Percentiles rank a stretch among this genome's conserved stretches.
Conservation (phyloP, 192 early-diverging fungal species). For the Umbelopsis sp. region DNA sequence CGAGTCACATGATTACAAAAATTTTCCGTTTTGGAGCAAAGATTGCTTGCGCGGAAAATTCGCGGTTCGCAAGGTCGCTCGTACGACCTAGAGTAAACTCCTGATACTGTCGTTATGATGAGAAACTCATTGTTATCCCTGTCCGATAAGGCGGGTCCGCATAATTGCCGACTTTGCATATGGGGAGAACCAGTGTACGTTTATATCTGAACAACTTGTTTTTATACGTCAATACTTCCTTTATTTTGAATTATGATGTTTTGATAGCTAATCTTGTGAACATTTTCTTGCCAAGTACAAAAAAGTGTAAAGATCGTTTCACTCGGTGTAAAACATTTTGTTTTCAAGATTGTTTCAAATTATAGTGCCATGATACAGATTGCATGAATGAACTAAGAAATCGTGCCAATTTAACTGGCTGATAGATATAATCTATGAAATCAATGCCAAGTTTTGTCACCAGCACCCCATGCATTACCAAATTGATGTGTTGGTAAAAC, state of each 20-base stretch:
- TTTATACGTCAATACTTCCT: no score
- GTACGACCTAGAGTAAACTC: neutral
- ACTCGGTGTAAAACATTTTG: neutral
- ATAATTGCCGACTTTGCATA: neutral
- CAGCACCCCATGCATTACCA: neutral
- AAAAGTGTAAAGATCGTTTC: no score
- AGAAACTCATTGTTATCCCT: conserved; percentile 20
- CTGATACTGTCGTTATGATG: conserved; percentile 5
- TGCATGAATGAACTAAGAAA: neutral
- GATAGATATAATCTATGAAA: neutral
- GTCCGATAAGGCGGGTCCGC: conserved; percentile 12
- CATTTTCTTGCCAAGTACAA: no score
- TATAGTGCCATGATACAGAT: neutral
- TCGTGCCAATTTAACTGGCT: neutral
- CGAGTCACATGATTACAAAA: neutral
- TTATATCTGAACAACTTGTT: conserved; percentile 14
- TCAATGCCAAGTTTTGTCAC: neutral
- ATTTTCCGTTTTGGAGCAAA: conserved; percentile 7
- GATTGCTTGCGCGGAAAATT: conserved; percentile 3
- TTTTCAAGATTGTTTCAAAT: neutral
- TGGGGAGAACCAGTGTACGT: conserved; percentile 17
- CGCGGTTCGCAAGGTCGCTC: neutral
- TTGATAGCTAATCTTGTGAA: no score
- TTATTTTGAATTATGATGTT: no score
- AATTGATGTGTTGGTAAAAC: neutral